Evolutionary conservation across 2,329 filamentous ascomycete species (phyloP).

Genomic region (Cordyceps cicadae): DNA sequence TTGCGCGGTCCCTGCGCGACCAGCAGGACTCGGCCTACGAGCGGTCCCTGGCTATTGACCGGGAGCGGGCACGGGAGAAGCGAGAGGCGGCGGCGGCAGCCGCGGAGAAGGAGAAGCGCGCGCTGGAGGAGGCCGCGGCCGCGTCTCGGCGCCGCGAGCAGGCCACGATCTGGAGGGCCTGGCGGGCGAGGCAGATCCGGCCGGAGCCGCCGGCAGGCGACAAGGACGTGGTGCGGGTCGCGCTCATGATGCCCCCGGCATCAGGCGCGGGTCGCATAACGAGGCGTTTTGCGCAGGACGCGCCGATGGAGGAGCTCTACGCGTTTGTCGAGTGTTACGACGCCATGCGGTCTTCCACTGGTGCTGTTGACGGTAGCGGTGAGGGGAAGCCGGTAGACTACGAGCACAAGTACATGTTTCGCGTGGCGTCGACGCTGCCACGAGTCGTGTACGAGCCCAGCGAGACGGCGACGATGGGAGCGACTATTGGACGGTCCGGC

Average conservation of each 20-base stretch:
- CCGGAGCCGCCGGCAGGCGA: conserved; percentile 56
- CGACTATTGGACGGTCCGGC: conserved; percentile 71
- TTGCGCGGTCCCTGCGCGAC: conserved; percentile 69
- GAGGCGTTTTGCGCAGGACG: conserved; percentile 61
- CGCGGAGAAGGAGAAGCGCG: conserved; percentile 56
- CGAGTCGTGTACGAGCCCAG: conserved; percentile 69
- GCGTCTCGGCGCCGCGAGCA: conserved; percentile 40
- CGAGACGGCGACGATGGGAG: conserved; percentile 55
- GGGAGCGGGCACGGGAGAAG: conserved; percentile 70
- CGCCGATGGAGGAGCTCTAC: conserved; percentile 79
- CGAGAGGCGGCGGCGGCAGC: conserved; percentile 68
- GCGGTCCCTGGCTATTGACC: conserved; percentile 76
- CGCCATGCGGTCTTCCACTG: background rate
- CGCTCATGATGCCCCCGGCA: conserved; percentile 53
- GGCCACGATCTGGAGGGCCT: conserved; percentile 64
- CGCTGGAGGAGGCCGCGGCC: conserved; percentile 52
- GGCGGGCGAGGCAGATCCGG: conserved; percentile 62
- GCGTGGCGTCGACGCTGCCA: conserved; percentile 77
- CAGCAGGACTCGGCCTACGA: conserved; percentile 94
- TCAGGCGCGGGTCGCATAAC: conserved; percentile 65
- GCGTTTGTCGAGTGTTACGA: conserved; percentile 93
- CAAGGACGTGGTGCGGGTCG: conserved; percentile 65
- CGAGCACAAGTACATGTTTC: conserved; percentile 75
- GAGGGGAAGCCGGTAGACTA: conserved; percentile 56
- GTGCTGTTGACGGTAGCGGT: conserved; percentile 33